Base-by-base conservation (phyloP, 2,329 filamentous ascomycete species). In the Bretziella fagacearum region DNA sequence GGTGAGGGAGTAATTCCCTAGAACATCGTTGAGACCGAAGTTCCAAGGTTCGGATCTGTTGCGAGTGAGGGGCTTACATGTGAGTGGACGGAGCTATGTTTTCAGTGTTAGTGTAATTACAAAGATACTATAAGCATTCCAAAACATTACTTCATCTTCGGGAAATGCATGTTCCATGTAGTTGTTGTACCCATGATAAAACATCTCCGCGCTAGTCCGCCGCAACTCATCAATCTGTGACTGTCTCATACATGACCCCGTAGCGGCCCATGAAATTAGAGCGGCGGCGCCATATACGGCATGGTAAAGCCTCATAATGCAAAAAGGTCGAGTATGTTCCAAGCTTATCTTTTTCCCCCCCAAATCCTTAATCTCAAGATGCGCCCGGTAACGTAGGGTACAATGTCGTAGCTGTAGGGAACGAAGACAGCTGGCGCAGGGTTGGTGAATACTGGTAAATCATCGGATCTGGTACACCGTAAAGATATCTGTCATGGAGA, bases 1-100 rank as follows among this genome's bases (percentile, higher is more conserved):
- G 1, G 91, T 96, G 52, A 98, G 68, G 47, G 87, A 95, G 64
- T 96, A 98, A 65, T 98, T 96, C 3, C 91, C 91, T 36, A 98
- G 72, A 11, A 93, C 87, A 62, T 98, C 91, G 65, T 96, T 96
- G 52, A 95, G 69, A 56, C 85, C 87, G 55, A 91, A 76, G 57
- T 93, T 81, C 49, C 73, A 72, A 1, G 84, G 81, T 58, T 94
- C 83, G 41, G 77, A 67, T 56, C 74, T 73, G 65, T 95, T 87
- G 62, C 91, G 81, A 33, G 83, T 85, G 56, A 96, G 69, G 4
- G 91, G 85, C 13, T 68, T 68, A 63, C 91, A 98, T 22, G 84
- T 79, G 17, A 98, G 66, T 6, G 91, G 91, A 39, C 84, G 82
- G 49, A 98, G 68, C 74, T 89, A 54, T 49, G 10, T 30, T 29